These are phyloP conservation scores for Torulaspora delbrueckii DNA, from an alignment of 805 yeast genomes.

Conservation along the genomic window DNA sequence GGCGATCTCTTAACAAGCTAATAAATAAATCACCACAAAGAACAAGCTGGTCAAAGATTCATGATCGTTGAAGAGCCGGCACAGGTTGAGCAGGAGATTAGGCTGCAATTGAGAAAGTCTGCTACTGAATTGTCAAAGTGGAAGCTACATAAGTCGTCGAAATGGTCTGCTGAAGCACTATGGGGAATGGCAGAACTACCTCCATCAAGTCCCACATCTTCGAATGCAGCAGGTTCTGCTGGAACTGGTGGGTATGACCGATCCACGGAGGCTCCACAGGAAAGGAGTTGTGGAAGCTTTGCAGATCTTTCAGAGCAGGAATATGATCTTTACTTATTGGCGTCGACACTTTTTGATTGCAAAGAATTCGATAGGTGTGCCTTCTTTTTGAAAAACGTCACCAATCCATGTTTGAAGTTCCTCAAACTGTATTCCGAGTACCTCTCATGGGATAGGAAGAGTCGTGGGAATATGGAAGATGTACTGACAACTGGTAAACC, in stretches of 20 bases:
- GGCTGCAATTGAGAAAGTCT: slow-evolving; percentile 37
- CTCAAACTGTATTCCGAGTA: slow-evolving; percentile 63
- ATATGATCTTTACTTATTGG: slow-evolving; percentile 49
- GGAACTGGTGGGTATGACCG: slow-evolving; percentile 14
- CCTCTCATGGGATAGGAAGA: slow-evolving; percentile 71
- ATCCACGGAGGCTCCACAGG: background rate
- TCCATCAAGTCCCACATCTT: background rate
- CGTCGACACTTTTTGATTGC: slow-evolving; percentile 69
- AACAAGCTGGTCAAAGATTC: background rate
- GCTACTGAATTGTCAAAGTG: slow-evolving; percentile 46
- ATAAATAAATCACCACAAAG: background rate
- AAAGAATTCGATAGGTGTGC: slow-evolving; percentile 82
- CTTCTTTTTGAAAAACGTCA: slow-evolving; percentile 48
- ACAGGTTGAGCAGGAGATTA: slow-evolving; percentile 4
- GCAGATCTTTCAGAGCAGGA: slow-evolving; percentile 34
- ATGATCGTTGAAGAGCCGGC: slow-evolving; percentile 5
- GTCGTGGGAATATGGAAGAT: slow-evolving; percentile 68
- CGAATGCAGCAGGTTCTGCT: slow-evolving; percentile 14
- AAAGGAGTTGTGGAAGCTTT: background rate
- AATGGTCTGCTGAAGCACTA: slow-evolving; percentile 82
- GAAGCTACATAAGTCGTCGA: slow-evolving; percentile 64
- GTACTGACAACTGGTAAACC: slow-evolving; percentile 42
- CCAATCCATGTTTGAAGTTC: slow-evolving; percentile 48
- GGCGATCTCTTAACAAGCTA: background rate
- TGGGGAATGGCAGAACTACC: slow-evolving; percentile 44